phyloP scores from a whole-genome alignment of 1,284 basidiomycete genomes.

The Chiua sp. region DNA sequence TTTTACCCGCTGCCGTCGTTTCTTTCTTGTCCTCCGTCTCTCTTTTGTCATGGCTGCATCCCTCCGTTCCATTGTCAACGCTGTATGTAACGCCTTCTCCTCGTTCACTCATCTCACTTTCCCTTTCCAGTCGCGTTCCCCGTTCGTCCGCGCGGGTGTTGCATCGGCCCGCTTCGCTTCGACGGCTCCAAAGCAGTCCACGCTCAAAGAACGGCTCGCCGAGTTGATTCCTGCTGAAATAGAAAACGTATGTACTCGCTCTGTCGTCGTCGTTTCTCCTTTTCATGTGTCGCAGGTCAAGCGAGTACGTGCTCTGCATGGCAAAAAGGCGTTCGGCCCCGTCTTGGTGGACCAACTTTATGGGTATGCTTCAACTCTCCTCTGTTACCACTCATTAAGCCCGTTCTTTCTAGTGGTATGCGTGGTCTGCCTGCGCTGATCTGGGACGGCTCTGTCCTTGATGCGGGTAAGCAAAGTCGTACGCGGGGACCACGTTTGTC shows the following conservation, averaged over 20 bases:
- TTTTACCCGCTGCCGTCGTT: conserved; percentile 7
- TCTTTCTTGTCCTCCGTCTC: conserved; percentile 2
- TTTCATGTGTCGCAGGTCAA: conserved; percentile 65
- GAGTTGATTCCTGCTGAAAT: conserved; percentile 91
- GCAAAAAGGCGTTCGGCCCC: conserved; percentile 90
- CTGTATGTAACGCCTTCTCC: conserved; percentile 44
- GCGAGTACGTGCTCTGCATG: conserved; percentile 81
- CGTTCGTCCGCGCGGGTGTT: conserved; percentile 50
- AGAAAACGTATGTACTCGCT: conserved; percentile 66
- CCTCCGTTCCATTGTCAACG: conserved; percentile 50
- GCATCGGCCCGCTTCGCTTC: conserved; percentile 65
- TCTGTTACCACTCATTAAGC: conserved; percentile 3
- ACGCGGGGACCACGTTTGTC: background rate
- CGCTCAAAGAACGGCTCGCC: conserved; percentile 89
- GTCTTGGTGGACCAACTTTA: conserved; percentile 92
- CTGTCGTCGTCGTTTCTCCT: conserved; percentile 1
- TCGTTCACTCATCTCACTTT: conserved; percentile 16
- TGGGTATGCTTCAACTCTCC: conserved; percentile 52
- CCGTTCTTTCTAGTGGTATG: conserved; percentile 77
- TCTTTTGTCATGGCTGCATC: conserved; percentile 29
- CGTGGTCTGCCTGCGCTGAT: conserved; percentile 87
- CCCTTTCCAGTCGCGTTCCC: conserved; percentile 48
- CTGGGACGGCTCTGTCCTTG: conserved; percentile 97
- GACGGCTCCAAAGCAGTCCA: conserved; percentile 69
- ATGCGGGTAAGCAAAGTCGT: conserved; percentile 60